Percentiles rank a stretch among this genome's conserved stretches.
These are phyloP conservation scores for Leishmania guyanensis DNA, from an alignment of 208 protist species.

Conservation along the genomic window DNA sequence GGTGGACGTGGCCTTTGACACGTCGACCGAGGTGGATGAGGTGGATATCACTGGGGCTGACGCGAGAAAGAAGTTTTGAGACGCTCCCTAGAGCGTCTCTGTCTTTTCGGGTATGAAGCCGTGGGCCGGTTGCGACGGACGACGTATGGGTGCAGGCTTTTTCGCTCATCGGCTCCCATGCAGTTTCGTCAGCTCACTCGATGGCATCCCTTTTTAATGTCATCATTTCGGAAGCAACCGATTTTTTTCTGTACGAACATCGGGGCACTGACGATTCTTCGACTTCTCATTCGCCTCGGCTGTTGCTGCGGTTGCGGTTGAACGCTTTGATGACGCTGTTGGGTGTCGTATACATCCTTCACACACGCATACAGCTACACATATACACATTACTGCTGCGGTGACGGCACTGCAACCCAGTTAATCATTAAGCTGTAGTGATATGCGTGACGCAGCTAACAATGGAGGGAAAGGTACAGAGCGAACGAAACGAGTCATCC, in stretches of 20 bases:
- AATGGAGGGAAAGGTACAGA: too few relatives aligned
- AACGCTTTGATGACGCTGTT: background rate
- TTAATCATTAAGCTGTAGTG: background rate
- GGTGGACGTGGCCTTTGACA: conserved; percentile 75
- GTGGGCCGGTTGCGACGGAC: background rate
- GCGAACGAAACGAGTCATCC: background rate
- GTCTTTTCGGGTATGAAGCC: background rate
- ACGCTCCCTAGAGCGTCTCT: background rate
- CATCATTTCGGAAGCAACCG: background rate
- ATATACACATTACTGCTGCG: conserved; percentile 2
- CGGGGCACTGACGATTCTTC: background rate
- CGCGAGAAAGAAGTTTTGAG: conserved; percentile 17
- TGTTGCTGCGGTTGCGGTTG: background rate
- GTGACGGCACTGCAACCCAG: background rate
- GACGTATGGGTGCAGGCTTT: background rate
- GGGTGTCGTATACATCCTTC: background rate
- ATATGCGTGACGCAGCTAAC: background rate
- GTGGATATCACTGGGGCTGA: conserved; percentile 59
- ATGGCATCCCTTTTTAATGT: background rate
- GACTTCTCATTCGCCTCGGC: background rate
- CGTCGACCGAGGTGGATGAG: conserved; percentile 62
- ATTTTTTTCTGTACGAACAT: background rate
- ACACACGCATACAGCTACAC: conserved; percentile 3
- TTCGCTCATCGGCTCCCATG: background rate
- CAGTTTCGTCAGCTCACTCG: background rate